Conservation (phyloP, 805 yeast species). For the Starmerella ratchasimensis region DNA sequence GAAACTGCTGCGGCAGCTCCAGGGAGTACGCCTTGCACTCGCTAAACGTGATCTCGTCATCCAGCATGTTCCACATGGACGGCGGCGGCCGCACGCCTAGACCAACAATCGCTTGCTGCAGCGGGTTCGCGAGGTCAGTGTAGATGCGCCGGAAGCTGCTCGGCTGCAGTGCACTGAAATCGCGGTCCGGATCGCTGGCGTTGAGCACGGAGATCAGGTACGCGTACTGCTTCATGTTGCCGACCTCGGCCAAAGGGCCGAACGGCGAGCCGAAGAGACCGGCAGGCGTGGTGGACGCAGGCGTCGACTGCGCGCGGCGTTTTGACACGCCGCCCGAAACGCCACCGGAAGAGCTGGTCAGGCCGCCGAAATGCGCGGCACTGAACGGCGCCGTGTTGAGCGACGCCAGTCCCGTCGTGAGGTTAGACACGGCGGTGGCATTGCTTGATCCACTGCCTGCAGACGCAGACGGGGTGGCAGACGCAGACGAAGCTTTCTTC, state of each 20-base stretch:
- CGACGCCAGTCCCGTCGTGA: background rate
- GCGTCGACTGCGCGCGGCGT: conserved; percentile 21
- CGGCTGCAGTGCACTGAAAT: conserved; percentile 78
- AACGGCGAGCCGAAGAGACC: conserved; percentile 42
- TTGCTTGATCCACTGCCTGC: background rate
- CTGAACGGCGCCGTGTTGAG: background rate
- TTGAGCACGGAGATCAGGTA: conserved; percentile 80
- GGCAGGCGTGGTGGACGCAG: conserved; percentile 22
- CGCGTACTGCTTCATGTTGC: conserved; percentile 80
- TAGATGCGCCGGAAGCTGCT: conserved; percentile 45
- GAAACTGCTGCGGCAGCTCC: conserved; percentile 40
- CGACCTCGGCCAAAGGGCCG: conserved; percentile 78
- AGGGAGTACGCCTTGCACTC: conserved; percentile 31
- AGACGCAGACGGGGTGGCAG: background rate
- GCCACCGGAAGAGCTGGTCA: background rate
- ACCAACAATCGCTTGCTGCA: conserved; percentile 65
- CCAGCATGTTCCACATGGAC: conserved; percentile 81
- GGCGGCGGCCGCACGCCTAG: conserved; percentile 36
- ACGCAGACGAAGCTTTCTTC: background rate
- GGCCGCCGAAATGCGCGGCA: background rate
- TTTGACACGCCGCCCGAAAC: conserved; percentile 7
- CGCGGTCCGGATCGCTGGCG: conserved; percentile 92
- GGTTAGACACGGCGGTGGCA: background rate
- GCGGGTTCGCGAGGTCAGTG: conserved; percentile 22
- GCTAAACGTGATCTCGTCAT: conserved; percentile 67